Evolutionary conservation across 1,139 yeast genomes (phyloP), one percentile per base, ranked within the genome.

Genomic region (Tardiomyces digboiensis): DNA sequence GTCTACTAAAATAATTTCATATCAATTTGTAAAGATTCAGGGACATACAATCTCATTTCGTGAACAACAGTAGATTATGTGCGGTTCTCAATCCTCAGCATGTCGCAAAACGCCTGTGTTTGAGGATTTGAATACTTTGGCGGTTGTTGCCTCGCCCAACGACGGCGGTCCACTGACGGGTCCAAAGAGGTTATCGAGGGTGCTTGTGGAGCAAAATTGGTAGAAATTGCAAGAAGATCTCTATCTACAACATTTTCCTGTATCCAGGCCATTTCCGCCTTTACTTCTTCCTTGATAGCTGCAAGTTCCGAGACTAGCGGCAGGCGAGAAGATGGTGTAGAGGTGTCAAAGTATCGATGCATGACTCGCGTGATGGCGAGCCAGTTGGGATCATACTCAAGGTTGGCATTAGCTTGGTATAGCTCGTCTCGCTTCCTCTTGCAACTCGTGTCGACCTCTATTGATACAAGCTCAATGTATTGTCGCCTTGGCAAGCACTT

Each of bases 401-500:
- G 50, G 3, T 19, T 8, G 8, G 33, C 8, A 5, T 4, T 16
- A 5, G 12, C 33, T 5, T 26, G 39, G n/a, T n/a, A n/a, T n/a
- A n/a, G n/a, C n/a, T n/a, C n/a, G 4, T 36, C 26, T 2, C 39
- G 22, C 33, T 29, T 39, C 43, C 36, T 33, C 33, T 26, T 26
- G 10, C 33, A n/a, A 8, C 3, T 26, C 5, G 10, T 3, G 5
- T 26, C 33, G 33, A 26, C 33, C 10, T 26, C 33, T 39, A 79
- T 57, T 0, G 66, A 57, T 12, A 71, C 19, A 2, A 69, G 51
- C 47, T 76, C 76, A 3, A 86, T 52, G 55, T 71, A 84, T 26
- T 67, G 57, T 14, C 93, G 67, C 14, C 69, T 64, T 0, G 86
- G 86, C 1, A 82, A 64, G 53, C 94, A 86, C 58, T 91, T 91